Evolutionary conservation across 2,329 filamentous ascomycete genomes (phyloP).

Genomic region (Furcasterigmium furcatum): DNA sequence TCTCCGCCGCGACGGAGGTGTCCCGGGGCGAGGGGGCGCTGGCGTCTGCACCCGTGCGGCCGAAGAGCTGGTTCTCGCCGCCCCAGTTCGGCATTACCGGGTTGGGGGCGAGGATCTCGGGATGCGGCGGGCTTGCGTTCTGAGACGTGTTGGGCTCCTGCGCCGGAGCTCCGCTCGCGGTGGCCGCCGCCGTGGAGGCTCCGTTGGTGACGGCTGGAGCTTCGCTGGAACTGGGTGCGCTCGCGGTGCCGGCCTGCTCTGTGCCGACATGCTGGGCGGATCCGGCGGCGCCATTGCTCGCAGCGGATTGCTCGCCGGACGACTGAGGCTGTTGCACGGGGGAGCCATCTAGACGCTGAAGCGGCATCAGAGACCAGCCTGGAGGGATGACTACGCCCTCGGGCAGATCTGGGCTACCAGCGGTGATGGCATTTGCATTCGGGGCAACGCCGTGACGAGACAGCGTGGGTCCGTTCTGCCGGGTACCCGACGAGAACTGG

Average conservation of each 20-base stretch:
- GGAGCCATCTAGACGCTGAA: slow-evolving; percentile 50
- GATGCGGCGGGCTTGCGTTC: neutral
- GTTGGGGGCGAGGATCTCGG: slow-evolving; percentile 39
- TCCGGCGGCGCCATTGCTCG: neutral
- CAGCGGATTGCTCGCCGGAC: slow-evolving; percentile 18
- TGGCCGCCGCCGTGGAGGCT: neutral
- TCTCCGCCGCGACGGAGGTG: slow-evolving; percentile 2
- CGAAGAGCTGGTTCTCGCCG: slow-evolving; percentile 45
- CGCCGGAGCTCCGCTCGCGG: neutral
- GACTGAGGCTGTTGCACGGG: slow-evolving; percentile 7
- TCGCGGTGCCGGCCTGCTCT: neutral
- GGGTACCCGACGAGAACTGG: slow-evolving; percentile 13
- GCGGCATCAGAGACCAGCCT: slow-evolving; percentile 62
- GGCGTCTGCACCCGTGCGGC: slow-evolving; percentile 16
- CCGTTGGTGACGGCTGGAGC: neutral
- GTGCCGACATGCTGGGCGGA: neutral
- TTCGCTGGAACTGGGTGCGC: neutral
- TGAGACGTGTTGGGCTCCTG: neutral
- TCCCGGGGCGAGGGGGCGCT: neutral
- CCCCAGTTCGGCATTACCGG: slow-evolving; percentile 49
- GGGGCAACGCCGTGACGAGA: slow-evolving; percentile 44
- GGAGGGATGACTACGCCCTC: slow-evolving; percentile 61
- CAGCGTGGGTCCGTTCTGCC: slow-evolving; percentile 36
- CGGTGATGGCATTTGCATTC: slow-evolving; percentile 49
- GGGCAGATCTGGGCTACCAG: slow-evolving; percentile 59